phyloP scores from a whole-genome alignment of 331 rosid genomes.

The Pyrus hybrid region DNA sequence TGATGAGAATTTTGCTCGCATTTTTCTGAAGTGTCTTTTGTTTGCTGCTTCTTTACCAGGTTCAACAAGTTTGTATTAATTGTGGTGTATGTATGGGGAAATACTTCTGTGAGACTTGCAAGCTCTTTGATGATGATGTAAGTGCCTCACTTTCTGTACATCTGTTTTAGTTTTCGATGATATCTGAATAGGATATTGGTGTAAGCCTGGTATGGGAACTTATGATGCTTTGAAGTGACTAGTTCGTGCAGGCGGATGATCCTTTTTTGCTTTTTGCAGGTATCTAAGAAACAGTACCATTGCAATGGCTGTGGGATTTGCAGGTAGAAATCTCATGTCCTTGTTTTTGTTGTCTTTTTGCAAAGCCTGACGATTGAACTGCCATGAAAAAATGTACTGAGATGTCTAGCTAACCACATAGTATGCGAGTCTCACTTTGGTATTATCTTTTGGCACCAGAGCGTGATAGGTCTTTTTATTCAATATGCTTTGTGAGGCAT shows the following conservation, averaged over 20 bases:
- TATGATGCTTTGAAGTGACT: background rate
- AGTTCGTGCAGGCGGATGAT: background rate
- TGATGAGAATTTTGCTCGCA: background rate
- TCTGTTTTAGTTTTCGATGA: background rate
- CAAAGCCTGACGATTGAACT: background rate
- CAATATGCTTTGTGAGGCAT: background rate
- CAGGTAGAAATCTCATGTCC: conserved; percentile 39
- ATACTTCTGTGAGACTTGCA: conserved; percentile 72
- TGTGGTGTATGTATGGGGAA: conserved; percentile 94
- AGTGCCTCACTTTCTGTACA: conserved; percentile 11
- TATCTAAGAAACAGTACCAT: conserved; percentile 75
- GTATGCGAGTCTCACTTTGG: background rate
- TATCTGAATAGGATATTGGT: background rate
- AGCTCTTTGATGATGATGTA: conserved; percentile 89
- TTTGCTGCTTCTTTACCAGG: conserved; percentile 46
- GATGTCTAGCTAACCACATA: background rate
- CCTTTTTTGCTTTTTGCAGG: conserved; percentile 24
- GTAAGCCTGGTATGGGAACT: background rate
- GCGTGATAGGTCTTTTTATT: background rate
- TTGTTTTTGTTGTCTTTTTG: background rate
- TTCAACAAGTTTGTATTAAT: conserved; percentile 62
- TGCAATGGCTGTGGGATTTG: conserved; percentile 90
- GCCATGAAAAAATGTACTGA: too few species aligned
- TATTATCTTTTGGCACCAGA: background rate
- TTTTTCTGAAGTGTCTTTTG: background rate